Evolutionary conservation across 169 alveolate species (phyloP), one percentile per base, ranked within the genome.

Genomic region (Sarcocystis neurona): DNA sequence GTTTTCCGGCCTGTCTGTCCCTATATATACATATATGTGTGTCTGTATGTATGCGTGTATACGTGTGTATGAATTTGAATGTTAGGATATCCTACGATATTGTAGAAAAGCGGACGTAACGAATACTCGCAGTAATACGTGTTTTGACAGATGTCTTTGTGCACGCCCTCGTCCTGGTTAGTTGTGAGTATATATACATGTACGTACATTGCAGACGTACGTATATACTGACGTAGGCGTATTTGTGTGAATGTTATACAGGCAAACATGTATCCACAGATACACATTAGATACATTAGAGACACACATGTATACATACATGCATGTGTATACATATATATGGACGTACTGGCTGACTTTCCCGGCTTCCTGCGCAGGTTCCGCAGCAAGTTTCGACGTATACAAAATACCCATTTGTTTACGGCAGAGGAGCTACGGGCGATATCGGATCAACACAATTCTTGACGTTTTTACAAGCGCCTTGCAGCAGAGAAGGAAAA

Each of bases 351-450:
- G n/a, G n/a, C n/a, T n/a, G 82, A 58, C 60, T 74, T 74, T 74
- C 27, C 37, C 60, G 56, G 60, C 75, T 85, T 48, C 77, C 86
- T 78, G 92, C 87, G 32, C 89, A 93, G 91, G 85, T 56, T 68
- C 87, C 90, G 92, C 72, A 90, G 88, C 77, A 94, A 94, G 79
- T 92, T 94, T 91, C 91, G 96, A 2, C 85, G 94, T 43, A 94
- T 94, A 47, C 93, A 94, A 86, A 94, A 94, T 87, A 94, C 96
- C 8, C 96, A 94, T 88, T 89, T 94, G 88, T 94, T 94, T 88
- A 94, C 96, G 12, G 95, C 96, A 27, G 95, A 94, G 77, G 96
- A 94, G 53, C 89, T 94, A n/a, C 84, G 93, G 68, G 92, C 89
- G 0, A 63, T 84, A 30, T 47, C 89, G 27, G 66, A 84, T 47